Base-by-base conservation (phyloP, 331 rosid genomes). In the Pyracantha coccinea region DNA sequence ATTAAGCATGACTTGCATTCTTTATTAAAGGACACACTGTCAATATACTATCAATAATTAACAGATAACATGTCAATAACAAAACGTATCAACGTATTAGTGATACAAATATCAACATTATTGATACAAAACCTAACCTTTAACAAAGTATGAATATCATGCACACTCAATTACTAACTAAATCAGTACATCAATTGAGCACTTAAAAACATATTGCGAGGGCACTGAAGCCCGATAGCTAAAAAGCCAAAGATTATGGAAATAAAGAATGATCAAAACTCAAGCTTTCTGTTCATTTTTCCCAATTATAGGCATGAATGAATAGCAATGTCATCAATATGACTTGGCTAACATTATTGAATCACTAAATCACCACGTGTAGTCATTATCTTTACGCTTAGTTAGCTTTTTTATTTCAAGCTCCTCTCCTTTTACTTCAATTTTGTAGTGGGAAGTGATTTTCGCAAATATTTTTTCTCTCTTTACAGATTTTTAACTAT, bases 381-480 rank as follows among this genome's bases (percentile, higher is more conserved):
- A 69, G 75, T 72, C 75, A 27, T 7, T 21, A 29, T 29, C 66
- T 67, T 58, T 58, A 13, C n/a, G 5, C 20, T 0, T 9, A 2
- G 9, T 33, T 7, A 16, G 41, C 33, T 72, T 84, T 77, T n/a
- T 54, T 9, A 11, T 57, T 25, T 50, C 27, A 75, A 69, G 78
- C 64, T 78, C 74, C 28, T 61, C 50, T 78, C 21, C 84, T 69
- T 82, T 17, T 82, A 57, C 47, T 61, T 33, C 14, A 33, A 60
- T 12, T 61, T 61, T 68, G 31, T 35, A 70, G 71, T 69, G 52
- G 20, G 20, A 6, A 50, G 55, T 17, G 55, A 50, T 50, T 50
- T 50, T 50, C 21, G 1, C 9, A 0, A 19, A 50, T 2, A 16
- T 16, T 50, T 50, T 50, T 16, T 38, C 55, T 50, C 6, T 13